phyloP scores from a whole-genome alignment of 768 basidiomycete genomes.

The Hemileccinum rubropunctum region DNA sequence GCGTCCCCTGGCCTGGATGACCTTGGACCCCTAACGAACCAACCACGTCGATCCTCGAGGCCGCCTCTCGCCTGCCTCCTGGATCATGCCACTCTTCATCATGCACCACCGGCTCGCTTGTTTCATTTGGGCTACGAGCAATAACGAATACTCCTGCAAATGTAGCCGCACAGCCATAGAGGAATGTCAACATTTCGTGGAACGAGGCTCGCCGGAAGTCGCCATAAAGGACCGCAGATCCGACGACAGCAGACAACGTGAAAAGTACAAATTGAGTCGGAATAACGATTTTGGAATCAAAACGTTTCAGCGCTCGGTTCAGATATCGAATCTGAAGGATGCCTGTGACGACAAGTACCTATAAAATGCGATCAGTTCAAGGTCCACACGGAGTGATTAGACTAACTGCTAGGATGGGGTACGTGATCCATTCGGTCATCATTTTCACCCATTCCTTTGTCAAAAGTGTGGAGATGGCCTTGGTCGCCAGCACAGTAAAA shows the following conservation, averaged over 20 bases:
- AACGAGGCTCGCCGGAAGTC: conserved; percentile 85
- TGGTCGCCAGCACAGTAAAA: conserved; percentile 92
- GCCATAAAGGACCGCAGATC: conserved; percentile 90
- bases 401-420: conserved; percentile 69
- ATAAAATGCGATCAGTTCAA: conserved; percentile 7
- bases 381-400: neutral
- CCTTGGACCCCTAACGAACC: conserved; percentile 25
- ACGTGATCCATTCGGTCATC: conserved; percentile 79
- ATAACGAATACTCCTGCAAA: conserved; percentile 89
- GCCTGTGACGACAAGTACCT: conserved; percentile 74
- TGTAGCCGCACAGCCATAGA: conserved; percentile 87
- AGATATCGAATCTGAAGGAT: conserved; percentile 83
- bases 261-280: conserved; percentile 95
- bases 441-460: conserved; percentile 75
- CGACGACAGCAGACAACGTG: conserved; percentile 88
- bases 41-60: conserved; percentile 27
- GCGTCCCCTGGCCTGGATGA: conserved; percentile 46
- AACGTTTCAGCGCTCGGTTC: conserved; percentile 86
- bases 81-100: conserved; percentile 33
- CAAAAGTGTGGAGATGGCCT: conserved; percentile 84
- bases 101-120: conserved; percentile 25
- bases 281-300: conserved; percentile 93
- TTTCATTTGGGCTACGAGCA: conserved; percentile 54
- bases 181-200: conserved; percentile 78
- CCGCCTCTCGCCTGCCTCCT: conserved; percentile 26